Conservation (phyloP, 2,329 filamentous ascomycete genomes). For the Penicillium brevicompactum region DNA sequence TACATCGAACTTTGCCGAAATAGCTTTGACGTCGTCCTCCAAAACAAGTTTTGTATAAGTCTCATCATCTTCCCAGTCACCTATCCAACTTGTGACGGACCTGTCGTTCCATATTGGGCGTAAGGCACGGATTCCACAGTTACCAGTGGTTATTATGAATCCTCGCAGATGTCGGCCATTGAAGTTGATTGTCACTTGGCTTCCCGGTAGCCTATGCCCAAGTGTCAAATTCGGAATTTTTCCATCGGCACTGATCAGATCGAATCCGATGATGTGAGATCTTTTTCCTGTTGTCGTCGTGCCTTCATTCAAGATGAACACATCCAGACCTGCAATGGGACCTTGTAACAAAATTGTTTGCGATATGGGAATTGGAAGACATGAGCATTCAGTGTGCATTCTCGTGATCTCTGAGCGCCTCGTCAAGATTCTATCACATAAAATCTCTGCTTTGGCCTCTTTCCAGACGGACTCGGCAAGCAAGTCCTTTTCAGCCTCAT, state of each 20-base stretch:
- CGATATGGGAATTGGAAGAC: not conserved
- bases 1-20: slow-evolving; percentile 9
- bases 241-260: not conserved
- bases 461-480: not conserved
- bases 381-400: not conserved
- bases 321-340: not conserved
- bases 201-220: not conserved
- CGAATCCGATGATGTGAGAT: not conserved
- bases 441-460: not conserved
- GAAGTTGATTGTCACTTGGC: not conserved
- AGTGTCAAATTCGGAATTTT: not conserved
- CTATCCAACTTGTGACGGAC: slow-evolving; percentile 2
- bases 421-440: not conserved
- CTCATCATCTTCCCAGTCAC: not conserved
- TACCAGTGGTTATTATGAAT: not conserved
- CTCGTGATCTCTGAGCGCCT: not conserved
- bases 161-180: not conserved
- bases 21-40: slow-evolving; percentile 2
- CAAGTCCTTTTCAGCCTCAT: not conserved
- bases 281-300: no score
- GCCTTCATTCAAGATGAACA: not conserved
- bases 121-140: not conserved
- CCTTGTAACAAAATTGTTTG: not conserved
- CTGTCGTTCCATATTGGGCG: not conserved
- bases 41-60: not conserved